Evolutionary conservation across 129 eudicot species (phyloP).

Genomic region (Tagetes erecta): DNA sequence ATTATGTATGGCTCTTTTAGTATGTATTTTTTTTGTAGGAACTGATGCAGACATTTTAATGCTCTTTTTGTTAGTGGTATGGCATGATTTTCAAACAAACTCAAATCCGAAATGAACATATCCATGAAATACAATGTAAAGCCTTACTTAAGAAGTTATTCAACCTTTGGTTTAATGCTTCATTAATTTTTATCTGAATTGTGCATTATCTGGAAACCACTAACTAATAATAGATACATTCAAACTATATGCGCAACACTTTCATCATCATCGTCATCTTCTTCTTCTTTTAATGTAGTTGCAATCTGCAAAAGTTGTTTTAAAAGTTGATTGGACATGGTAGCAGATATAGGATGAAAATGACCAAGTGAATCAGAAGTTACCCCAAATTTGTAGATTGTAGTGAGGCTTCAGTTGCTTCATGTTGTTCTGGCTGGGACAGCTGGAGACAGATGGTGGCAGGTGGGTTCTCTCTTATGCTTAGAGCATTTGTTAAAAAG

Average conservation of each 20-base stretch:
- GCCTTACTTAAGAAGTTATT: constrained; percentile 32
- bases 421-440: constrained; percentile 58
- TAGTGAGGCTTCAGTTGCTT: constrained; percentile 28
- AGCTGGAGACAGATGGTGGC: constrained; percentile 56
- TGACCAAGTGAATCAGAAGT: not conserved
- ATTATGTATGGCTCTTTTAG: not conserved
- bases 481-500: constrained; percentile 28
- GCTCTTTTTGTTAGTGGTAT: constrained; percentile 9
- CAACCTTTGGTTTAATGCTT: constrained; percentile 33
- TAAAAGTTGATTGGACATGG: constrained; percentile 4
- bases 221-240: constrained; percentile 5
- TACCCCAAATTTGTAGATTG: constrained; percentile 52
- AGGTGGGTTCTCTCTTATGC: constrained; percentile 51
- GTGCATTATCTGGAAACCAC: constrained; percentile 3
- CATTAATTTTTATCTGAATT: constrained; percentile 18
- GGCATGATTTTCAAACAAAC: constrained; percentile 19
- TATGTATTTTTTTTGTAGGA: not conserved
- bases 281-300: constrained; percentile 27
- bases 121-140: constrained; percentile 21
- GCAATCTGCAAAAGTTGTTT: constrained; percentile 35
- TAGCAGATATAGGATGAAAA: constrained; percentile 12
- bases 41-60: not conserved
- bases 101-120: constrained; percentile 30
- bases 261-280: too few species aligned
- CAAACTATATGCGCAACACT: not conserved